Evolutionary conservation across 495 filamentous ascomycete species (phyloP), one percentile per base, ranked within the genome.

Genomic region (Aspergillus leporis): DNA sequence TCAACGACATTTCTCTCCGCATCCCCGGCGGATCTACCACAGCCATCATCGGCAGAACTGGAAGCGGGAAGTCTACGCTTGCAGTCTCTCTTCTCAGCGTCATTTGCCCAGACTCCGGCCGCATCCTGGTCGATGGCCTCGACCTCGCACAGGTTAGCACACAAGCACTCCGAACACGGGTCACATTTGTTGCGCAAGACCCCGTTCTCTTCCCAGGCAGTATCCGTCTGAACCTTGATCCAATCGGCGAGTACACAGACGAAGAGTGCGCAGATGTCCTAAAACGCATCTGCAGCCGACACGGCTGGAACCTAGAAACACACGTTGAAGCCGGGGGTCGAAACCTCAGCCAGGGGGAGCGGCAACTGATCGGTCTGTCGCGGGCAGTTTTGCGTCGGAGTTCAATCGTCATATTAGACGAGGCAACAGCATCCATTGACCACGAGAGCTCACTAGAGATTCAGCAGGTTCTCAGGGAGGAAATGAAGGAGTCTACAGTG

Each of bases 351-450:
- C 83, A 86, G 61, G 85, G 85, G 1, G 84, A 88, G 62, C 67
- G 83, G 32, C 85, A 88, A 59, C 72, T 87, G 1, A 83, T 88
- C 25, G 85, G 83, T 0, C 71, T 88, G 8, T 77, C 82, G 12
- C 63, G 85, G 32, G 84, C 85, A 9, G 74, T 87, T 14, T 66
- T 88, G 51, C 74, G 84, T 25, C 75, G 81, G n/a, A 85, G 78
- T 74, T 82, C 77, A 9, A 74, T 84, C 61, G 68, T 87, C 30
- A 78, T 92, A 46, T 69, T 92, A 60, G 89, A 92, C 61, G 89
- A 92, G 71, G 91, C 91, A 18, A 96, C 91, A n/a, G 91, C 91
- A 16, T 89, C 85, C 14, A 91, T 96, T 59, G 91, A 96, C 64
- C 80, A 80, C 60, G 85, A 87, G 68, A 94, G 89, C 1, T 88